These are phyloP conservation scores for Trichophyton schoenleinii DNA, from an alignment of 2,329 filamentous ascomycete species.

Conservation along the genomic window DNA sequence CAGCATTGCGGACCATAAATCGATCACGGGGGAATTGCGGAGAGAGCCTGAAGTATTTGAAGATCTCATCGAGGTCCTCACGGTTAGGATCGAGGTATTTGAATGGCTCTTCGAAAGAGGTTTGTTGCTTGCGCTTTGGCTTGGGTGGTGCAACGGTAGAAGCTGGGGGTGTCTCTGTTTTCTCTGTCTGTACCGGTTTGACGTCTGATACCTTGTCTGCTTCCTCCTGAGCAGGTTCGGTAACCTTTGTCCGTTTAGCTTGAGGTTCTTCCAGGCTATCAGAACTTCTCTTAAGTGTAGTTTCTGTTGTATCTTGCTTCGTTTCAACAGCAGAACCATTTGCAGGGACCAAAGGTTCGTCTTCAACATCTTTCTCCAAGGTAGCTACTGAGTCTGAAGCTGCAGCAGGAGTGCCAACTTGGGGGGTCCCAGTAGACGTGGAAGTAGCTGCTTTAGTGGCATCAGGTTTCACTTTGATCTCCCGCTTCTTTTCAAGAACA, in stretches of 20 bases:
- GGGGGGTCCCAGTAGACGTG: background rate
- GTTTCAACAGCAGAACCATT: background rate
- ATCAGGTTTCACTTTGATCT: constrained; percentile 68
- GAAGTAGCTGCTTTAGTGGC: constrained; percentile 12
- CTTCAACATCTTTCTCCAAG: constrained; percentile 11
- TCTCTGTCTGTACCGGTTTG: constrained; percentile 7
- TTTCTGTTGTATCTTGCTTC: background rate
- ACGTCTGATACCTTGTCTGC: constrained; percentile 4
- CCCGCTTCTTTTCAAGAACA: constrained; percentile 79
- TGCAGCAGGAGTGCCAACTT: background rate
- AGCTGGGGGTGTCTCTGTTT: constrained; percentile 5
- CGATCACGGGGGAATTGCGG: constrained; percentile 74
- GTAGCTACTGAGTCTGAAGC: constrained; percentile 24
- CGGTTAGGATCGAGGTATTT: constrained; percentile 72
- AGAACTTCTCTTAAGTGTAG: constrained; percentile 23
- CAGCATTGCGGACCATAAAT: constrained; percentile 91
- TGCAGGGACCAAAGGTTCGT: background rate
- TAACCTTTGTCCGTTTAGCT: constrained; percentile 31
- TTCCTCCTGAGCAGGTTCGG: constrained; percentile 15
- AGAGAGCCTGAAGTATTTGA: constrained; percentile 73
- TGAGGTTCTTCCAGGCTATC: constrained; percentile 22
- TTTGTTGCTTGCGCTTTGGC: constrained; percentile 23
- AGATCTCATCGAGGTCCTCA: constrained; percentile 63
- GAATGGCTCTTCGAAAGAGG: constrained; percentile 74
- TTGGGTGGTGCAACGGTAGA: constrained; percentile 8